Base-by-base conservation (phyloP, 495 filamentous ascomycete genomes). In the Sabuloglossum arenarium region DNA sequence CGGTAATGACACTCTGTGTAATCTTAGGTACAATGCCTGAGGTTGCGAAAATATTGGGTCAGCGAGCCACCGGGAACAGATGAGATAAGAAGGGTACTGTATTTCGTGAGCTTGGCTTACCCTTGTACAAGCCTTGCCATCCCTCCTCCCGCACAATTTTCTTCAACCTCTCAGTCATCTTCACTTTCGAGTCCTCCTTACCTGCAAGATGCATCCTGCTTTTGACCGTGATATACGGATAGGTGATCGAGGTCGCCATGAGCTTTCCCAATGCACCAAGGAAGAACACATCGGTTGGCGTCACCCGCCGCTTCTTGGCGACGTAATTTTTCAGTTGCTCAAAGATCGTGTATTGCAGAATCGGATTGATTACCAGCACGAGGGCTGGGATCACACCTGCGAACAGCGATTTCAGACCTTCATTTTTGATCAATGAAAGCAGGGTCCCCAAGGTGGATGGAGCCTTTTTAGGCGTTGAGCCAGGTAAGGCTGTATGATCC, bases 161-260 rank as follows among this genome's bases (percentile, higher is more conserved):
- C 60, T 74, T 78, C 60, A 99, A 73, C 31, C 78, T 85, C 60
- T 76, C 74, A 27, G 79, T 71, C 74, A 97, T 79, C 58, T 79
- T 80, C 68, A 86, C 79, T 74, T 80, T 82, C 4, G 74, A 74
- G 5, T 73, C 74, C 59, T 79, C 76, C 57, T 75, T 75, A 61
- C 73, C 78, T 23, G 87, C 88, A 43, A 99, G 85, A 69, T 99
- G 91, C 86, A 93, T 91, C 59, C 81, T 77, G 65, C 87, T 90
- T 78, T 99, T 99, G 55, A 99, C 81, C 0, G 91, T 97, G 66
- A 96, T 97, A 59, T 99, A 99, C 23, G 91, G 91, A 66, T 99
- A 99, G 12, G 91, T 99, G 59, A 97, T 83, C 25, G 73, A 80
- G 10, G 91, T 99, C 23, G 91, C 93, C 55, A 94, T 74, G 54